phyloP scores from a whole-genome alignment of 2,329 filamentous ascomycete species.

The Lachnellula arida region DNA sequence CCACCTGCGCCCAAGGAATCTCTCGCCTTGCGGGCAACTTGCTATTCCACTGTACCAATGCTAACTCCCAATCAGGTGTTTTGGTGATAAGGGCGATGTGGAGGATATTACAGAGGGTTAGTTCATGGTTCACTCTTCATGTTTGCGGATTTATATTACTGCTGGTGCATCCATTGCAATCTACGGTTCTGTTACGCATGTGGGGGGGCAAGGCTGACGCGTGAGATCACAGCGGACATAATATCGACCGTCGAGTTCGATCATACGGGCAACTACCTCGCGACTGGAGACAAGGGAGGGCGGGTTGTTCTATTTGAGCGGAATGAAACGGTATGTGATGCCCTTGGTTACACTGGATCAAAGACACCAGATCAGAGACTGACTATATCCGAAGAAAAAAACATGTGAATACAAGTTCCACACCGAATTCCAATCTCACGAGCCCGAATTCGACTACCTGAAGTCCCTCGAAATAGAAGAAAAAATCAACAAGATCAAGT shows the following conservation, averaged over 20 bases:
- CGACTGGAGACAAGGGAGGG: slow-evolving; percentile 85
- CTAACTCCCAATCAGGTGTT: slow-evolving; percentile 63
- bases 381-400: slow-evolving; percentile 71
- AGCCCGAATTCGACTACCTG: slow-evolving; percentile 98
- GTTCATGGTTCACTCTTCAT: slow-evolving; percentile 6
- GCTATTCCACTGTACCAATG: background rate
- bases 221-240: slow-evolving; percentile 63
- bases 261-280: slow-evolving; percentile 83
- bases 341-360: background rate
- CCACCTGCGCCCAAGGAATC: background rate
- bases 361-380: slow-evolving; percentile 23
- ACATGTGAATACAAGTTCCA: slow-evolving; percentile 99
- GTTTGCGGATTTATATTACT: background rate
- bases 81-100: slow-evolving; percentile 98
- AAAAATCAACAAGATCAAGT: slow-evolving; percentile 99
- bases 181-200: background rate
- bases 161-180: background rate
- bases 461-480: slow-evolving; percentile 99
- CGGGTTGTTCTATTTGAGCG: slow-evolving; percentile 83
- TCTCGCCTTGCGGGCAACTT: background rate
- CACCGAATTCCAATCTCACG: slow-evolving; percentile 98
- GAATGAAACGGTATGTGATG: slow-evolving; percentile 76
- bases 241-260: slow-evolving; percentile 90
- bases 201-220: slow-evolving; percentile 8
- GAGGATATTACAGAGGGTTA: slow-evolving; percentile 49